Evolutionary conservation across 441 rosid genomes (phyloP), one percentile per base, ranked within the genome.

Genomic region (Gossypium trilobum): DNA sequence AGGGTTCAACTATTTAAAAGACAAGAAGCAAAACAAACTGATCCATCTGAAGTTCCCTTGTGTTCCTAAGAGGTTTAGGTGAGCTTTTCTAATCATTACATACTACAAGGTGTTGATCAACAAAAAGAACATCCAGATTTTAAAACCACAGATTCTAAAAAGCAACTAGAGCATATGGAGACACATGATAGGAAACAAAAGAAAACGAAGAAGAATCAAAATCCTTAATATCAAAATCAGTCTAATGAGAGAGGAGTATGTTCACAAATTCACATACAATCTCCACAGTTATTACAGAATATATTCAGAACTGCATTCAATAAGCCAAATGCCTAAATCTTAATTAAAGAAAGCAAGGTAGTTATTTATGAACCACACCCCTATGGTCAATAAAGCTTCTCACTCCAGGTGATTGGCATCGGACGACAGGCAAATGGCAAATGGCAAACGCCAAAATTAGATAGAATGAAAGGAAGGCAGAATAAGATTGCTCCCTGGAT

Each of bases 41-140:
- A 22, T 46, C 70, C 56, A 22, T 17, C 25, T 16, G 50, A 62
- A 33, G 14, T 8, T 46, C 55, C 56, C 55, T 39, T 36, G 5
- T 44, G 22, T 48, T 48, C 58, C 14, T 25, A 48, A 67, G 56
- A 66, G 42, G 58, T 9, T 50, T 25, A 19, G 7, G 16, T 39
- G 51, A 67, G 14, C n/a, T 23, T 67, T 67, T 63, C 22, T n/a
- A 25, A 25, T 25, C 23, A 67, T 67, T n/a, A 67, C 57, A 48
- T 25, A 67, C 16, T 14, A 67, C 23, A 66, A 23, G 23, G 58
- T 39, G 42, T 48, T 67, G 20, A 48, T 46, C 4, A 23, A 25
- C 1, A 22, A 25, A 8, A 19, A 48, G 8, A 36, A 48, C 57
- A 66, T 48, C 20, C 20, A 25, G 22, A 39, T 44, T 42, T 36